Base-by-base conservation (phyloP, 2,329 filamentous ascomycete species). In the Didymella pinodella region DNA sequence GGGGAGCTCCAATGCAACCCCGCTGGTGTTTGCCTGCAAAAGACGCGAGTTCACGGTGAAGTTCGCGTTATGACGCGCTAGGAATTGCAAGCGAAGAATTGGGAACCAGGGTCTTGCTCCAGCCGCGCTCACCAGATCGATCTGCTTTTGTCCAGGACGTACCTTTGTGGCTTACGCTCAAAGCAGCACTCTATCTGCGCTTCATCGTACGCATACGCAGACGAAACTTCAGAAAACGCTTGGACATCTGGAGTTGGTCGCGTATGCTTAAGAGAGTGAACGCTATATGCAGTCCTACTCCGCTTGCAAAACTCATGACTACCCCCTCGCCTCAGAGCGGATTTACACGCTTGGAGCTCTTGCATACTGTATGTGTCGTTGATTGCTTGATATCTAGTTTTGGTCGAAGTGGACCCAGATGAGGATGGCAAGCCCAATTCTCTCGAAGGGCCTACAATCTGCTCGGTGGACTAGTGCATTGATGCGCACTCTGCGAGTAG, bases 31-130 rank as follows among this genome's bases (percentile, higher is more conserved):
- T 54, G 50, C 34, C 29, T 20, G 40, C 45, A 29, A 28, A 32
- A 46, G 29, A 43, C 43, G 41, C 44, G 34, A 48, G 34, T 20
- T 54, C 50, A 54, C 46, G 10, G 26, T 54, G 56, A 54, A 59
- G 32, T 47, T 47, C 41, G 46, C 38, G 34, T 22, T 44, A 22
- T 44, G 41, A 44, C 41, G 41, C 41, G 41, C 41, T 44, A 43
- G 12, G 18, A 14, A 44, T 22, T 28, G 41, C 22, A 44, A 44
- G 41, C 41, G 45, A 48, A 12, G 5, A 32, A 36, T 22, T 20
- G 38, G 8, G 38, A 25, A 14, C 18, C 8, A 14, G 38, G 38
- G 38, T 41, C 38, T 11, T 22, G 10, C 16, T 7, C 32, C 16
- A 8, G 32, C 12, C 31, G 7, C n/a, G 32, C 16, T 36, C 32